Percentiles rank a stretch among this genome's conserved stretches.
These are phyloP conservation scores for Dunaliella sp. DNA, from an alignment of 139 green algal genomes.

Conservation along the genomic window DNA sequence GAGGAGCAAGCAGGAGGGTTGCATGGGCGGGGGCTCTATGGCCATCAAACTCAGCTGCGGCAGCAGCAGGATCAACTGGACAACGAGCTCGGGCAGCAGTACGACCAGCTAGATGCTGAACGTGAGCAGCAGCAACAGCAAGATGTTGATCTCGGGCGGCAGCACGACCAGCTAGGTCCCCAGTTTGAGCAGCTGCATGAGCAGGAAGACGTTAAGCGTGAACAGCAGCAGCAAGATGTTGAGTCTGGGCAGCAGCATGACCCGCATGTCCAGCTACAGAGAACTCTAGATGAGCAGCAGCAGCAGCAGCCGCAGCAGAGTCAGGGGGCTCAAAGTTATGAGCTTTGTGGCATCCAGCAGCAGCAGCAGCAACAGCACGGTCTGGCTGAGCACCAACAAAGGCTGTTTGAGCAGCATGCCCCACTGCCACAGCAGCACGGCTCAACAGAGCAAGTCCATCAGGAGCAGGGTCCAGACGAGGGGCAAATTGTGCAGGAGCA, in stretches of 20 bases:
- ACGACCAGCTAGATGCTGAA: not conserved
- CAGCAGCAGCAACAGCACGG: not conserved
- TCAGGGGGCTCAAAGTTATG: too few species aligned
- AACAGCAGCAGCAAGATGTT: too few species aligned
- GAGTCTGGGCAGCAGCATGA: not conserved
- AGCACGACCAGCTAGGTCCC: not conserved
- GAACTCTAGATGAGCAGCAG: not conserved
- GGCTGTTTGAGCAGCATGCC: not conserved
- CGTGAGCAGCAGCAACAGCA: not conserved
- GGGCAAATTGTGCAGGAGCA: not conserved
- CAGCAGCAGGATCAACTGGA: not conserved
- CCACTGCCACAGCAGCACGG: too few species aligned
- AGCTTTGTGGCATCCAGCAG: too few species aligned
- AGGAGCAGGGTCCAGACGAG: not conserved
- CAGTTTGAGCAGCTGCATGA: not conserved
- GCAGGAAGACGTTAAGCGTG: not conserved
- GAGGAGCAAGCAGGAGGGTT: too few species aligned
- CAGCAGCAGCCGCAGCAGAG: not conserved
- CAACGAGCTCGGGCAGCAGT: not conserved
- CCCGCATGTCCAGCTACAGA: not conserved
- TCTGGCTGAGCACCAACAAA: not conserved
- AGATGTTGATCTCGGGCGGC: not conserved
- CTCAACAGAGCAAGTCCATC: not conserved
- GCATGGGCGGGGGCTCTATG: not conserved
- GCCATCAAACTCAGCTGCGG: not conserved